Base-by-base conservation (phyloP, 176 grass and related monocot genomes). In the Bolboschoenus planiculmis region DNA sequence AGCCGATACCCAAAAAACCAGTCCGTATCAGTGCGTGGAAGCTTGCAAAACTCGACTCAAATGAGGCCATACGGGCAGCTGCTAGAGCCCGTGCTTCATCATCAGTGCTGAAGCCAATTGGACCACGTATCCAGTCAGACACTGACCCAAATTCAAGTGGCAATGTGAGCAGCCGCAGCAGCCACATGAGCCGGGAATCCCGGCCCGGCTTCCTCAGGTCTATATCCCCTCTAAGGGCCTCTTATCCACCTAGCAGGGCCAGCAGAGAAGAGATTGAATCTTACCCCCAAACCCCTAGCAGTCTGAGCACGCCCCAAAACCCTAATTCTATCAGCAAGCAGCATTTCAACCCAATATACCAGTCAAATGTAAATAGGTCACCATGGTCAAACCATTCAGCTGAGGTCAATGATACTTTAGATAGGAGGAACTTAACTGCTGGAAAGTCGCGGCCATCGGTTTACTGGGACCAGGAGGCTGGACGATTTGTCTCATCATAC, bases 381-480 rank as follows among this genome's bases (percentile, higher is more conserved):
- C 89, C 91, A 9, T 80, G 86, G 54, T 94, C 89, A 47, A 65
- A 78, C 7, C 83, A 23, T 75, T 86, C 88, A 53, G 86, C 62
- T 9, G 87, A 74, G 20, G 61, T 46, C 44, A 86, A 85, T 16
- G 89, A 91, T 81, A 60, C 31, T 6, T 34, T 81, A 50, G 79
- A 60, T 20, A 95, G 84, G 40, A 81, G 3, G 15, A 57, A 44
- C 39, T 15, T 75, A 5, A 75, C 43, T 75, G 44, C 43, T 30
- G 71, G 71, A 30, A 75, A 75, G 43, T 75, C 71, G 29, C 40
- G 29, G 82, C 94, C 89, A 13, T 95, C 96, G 1, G 96, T 95
- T 63, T 82, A 93, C 75, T 99, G 96, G 96, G 96, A 99, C 85
- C 96, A 93, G 86, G 96, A 95, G 82, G 96, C 91, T 16, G 92